These are phyloP conservation scores for Phaeosphaeriaceae sp. DNA, from an alignment of 2,329 filamentous ascomycete species.

Conservation along the genomic window DNA sequence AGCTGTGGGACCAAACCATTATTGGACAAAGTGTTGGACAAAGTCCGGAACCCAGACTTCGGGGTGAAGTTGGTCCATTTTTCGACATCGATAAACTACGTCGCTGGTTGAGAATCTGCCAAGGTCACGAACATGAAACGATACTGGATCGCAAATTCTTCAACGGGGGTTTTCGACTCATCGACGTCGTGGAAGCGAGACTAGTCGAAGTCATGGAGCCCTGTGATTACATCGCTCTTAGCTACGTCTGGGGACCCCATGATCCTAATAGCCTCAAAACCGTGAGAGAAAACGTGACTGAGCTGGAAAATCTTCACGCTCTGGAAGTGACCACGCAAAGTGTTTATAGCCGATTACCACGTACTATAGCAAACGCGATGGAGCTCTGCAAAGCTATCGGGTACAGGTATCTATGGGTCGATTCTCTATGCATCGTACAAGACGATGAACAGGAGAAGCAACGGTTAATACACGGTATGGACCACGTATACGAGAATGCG, in stretches of 20 bases:
- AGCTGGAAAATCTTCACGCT: not conserved
- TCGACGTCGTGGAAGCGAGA: not conserved
- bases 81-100: not conserved
- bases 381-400: not conserved
- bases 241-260: not conserved
- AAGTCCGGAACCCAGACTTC: not conserved
- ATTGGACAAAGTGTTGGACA: not conserved
- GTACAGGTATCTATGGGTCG: not conserved
- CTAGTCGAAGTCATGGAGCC: not conserved
- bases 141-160: not conserved
- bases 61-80: not conserved
- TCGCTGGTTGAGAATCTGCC: not conserved
- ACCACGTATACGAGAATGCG: not conserved
- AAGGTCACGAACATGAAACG: not conserved
- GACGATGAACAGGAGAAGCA: not conserved
- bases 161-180: not conserved
- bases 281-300: not conserved
- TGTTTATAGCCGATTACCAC: not conserved
- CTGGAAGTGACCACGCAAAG: not conserved
- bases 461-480: not conserved
- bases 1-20: not conserved
- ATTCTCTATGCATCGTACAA: constrained; percentile 4
- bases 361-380: not conserved
- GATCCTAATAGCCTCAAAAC: not conserved
- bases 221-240: not conserved